phyloP scores from a whole-genome alignment of 345 rosid species.

The Chamaenerion angustifolium region DNA sequence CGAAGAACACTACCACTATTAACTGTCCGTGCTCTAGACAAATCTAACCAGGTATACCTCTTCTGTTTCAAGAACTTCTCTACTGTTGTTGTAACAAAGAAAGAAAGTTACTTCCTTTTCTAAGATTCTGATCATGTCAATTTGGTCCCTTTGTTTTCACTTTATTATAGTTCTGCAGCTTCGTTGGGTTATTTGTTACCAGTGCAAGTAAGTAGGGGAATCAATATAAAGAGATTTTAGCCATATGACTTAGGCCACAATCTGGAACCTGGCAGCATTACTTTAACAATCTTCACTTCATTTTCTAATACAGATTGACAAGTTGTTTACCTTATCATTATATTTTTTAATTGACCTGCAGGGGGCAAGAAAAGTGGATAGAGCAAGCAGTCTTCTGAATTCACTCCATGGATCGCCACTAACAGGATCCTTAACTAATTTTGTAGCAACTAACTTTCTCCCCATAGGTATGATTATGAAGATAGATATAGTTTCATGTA shows the following conservation, averaged over 20 bases:
- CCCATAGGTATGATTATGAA: constrained; percentile 11
- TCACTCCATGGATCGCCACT: constrained; percentile 1
- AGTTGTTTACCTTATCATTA: no score
- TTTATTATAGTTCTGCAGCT: no score
- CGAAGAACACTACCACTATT: constrained; percentile 1
- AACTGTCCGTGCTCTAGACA: constrained; percentile 5
- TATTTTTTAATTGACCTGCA: background rate
- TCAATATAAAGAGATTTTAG: no score
- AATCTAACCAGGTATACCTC: constrained; percentile 9
- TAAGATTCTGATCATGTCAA: no score
- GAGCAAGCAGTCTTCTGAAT: background rate
- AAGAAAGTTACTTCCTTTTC: background rate
- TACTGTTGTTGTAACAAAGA: background rate
- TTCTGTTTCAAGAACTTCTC: background rate
- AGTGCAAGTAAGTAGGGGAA: no score
- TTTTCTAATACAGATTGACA: no score
- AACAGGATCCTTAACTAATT: constrained; percentile 5
- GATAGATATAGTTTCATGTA: background rate
- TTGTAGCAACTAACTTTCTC: constrained; percentile 15
- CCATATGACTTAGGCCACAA: no score
- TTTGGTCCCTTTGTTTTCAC: no score
- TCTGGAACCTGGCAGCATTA: no score
- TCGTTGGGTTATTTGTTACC: no score
- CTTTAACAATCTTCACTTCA: no score
- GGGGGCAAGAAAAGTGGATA: constrained; percentile 8